Conservation (phyloP, 257 asterid species). For the Rauvolfia tetraphylla region DNA sequence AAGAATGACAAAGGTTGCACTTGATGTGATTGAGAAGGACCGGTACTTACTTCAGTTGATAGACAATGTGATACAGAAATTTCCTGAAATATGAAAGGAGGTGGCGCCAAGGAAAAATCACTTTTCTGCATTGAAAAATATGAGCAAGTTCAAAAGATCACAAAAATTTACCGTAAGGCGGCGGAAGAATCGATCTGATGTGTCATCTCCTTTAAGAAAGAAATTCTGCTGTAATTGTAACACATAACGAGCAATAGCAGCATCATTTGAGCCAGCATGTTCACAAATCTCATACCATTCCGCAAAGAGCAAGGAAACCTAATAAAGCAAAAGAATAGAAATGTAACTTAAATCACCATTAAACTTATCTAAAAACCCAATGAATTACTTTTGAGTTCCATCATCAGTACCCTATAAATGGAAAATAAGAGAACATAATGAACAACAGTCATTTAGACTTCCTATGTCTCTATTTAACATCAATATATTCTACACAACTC, state of each 20-base stretch:
- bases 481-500: not conserved
- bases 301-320: slow-evolving; percentile 72
- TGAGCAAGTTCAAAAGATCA: not conserved
- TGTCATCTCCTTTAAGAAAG: slow-evolving; percentile 89
- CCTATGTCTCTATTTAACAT: not conserved
- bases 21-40: slow-evolving; percentile 60
- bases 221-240: slow-evolving; percentile 67
- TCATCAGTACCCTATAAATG: not conserved
- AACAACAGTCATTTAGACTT: not conserved
- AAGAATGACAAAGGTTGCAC: slow-evolving; percentile 80
- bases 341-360: not conserved
- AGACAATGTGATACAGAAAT: slow-evolving; percentile 85
- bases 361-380: not conserved
- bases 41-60: slow-evolving; percentile 69
- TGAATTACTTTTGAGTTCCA: not conserved
- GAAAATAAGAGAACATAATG: not conserved
- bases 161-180: slow-evolving; percentile 53
- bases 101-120: not conserved
- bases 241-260: slow-evolving; percentile 64
- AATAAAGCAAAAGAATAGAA: slow-evolving; percentile 10
- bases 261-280: slow-evolving; percentile 77
- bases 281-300: slow-evolving; percentile 92
- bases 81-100: slow-evolving; percentile 49
- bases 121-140: slow-evolving; percentile 7
- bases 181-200: slow-evolving; percentile 81